These are phyloP conservation scores for Aureobasidium leucospermi DNA, from an alignment of 2,329 filamentous ascomycete genomes.

Conservation along the genomic window DNA sequence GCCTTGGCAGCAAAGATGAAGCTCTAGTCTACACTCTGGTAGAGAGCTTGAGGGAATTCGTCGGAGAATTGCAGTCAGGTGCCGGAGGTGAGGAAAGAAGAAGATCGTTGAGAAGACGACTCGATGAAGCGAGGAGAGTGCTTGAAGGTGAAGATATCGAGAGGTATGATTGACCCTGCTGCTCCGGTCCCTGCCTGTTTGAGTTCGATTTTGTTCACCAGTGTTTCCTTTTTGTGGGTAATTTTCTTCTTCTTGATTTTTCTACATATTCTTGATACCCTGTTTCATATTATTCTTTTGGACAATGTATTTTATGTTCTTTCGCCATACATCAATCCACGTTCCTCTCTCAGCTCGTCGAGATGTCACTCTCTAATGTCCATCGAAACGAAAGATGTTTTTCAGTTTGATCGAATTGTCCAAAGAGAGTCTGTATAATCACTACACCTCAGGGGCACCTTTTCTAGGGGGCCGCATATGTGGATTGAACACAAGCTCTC, in stretches of 20 bases:
- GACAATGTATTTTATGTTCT: background rate
- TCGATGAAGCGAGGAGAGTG: constrained; percentile 67
- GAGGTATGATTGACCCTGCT: background rate
- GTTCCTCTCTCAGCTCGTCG: background rate
- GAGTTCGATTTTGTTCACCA: background rate
- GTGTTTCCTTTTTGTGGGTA: background rate
- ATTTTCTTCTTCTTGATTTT: background rate
- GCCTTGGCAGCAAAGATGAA: constrained; percentile 47
- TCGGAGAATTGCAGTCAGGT: constrained; percentile 41
- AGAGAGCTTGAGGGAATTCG: constrained; percentile 48
- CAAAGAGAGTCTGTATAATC: too few relatives aligned
- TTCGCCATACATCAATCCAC: too few relatives aligned
- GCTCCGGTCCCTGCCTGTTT: background rate
- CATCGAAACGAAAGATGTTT: too few relatives aligned
- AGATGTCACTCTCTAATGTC: background rate
- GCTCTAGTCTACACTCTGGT: constrained; percentile 45
- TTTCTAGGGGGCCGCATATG: too few relatives aligned
- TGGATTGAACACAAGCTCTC: too few relatives aligned
- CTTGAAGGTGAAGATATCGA: constrained; percentile 49
- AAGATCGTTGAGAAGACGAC: constrained; percentile 58
- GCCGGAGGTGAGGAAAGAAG: constrained; percentile 48
- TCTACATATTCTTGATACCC: background rate
- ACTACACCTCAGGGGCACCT: too few relatives aligned
- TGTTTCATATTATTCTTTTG: background rate
- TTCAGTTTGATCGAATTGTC: too few relatives aligned